These are phyloP conservation scores for Xanthoconium stramineum DNA, from an alignment of 768 basidiomycete genomes.

Conservation along the genomic window DNA sequence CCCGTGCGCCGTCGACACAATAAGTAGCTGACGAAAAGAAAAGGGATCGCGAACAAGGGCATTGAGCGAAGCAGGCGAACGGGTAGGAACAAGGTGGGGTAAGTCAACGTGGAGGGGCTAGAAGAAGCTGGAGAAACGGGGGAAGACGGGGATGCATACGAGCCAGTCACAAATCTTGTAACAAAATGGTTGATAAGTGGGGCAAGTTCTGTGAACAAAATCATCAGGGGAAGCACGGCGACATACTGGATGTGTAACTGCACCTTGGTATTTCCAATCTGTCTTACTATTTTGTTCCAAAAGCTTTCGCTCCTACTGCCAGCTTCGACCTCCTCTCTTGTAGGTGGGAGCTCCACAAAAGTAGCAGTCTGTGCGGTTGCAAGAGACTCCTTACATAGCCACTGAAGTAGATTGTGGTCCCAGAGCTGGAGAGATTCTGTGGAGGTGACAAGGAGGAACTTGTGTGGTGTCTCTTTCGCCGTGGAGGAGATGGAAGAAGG, in stretches of 20 bases:
- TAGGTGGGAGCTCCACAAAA: slow-evolving; percentile 77
- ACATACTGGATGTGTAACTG: background rate
- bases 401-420: slow-evolving; percentile 56
- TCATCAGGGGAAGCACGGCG: background rate
- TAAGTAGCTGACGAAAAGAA: slow-evolving; percentile 82
- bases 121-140: slow-evolving; percentile 24
- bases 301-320: slow-evolving; percentile 41
- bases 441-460: slow-evolving; percentile 59
- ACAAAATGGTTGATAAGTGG: slow-evolving; percentile 58
- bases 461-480: slow-evolving; percentile 36
- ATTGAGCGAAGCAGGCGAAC: slow-evolving; percentile 32
- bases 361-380: slow-evolving; percentile 59
- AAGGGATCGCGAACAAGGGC: slow-evolving; percentile 68
- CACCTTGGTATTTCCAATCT: slow-evolving; percentile 60
- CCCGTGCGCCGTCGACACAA: slow-evolving; percentile 66
- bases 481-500: slow-evolving; percentile 38
- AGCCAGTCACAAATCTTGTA: slow-evolving; percentile 68
- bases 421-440: slow-evolving; percentile 78
- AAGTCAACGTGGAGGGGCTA: slow-evolving; percentile 6
- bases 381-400: slow-evolving; percentile 82
- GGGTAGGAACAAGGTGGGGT: slow-evolving; percentile 16
- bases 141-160: slow-evolving; percentile 49
- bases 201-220: slow-evolving; percentile 58
- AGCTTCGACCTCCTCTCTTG: slow-evolving; percentile 22
- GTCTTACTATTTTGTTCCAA: slow-evolving; percentile 48